phyloP scores from a whole-genome alignment of 2,329 filamentous ascomycete genomes.

The Colletotrichum tabaci region DNA sequence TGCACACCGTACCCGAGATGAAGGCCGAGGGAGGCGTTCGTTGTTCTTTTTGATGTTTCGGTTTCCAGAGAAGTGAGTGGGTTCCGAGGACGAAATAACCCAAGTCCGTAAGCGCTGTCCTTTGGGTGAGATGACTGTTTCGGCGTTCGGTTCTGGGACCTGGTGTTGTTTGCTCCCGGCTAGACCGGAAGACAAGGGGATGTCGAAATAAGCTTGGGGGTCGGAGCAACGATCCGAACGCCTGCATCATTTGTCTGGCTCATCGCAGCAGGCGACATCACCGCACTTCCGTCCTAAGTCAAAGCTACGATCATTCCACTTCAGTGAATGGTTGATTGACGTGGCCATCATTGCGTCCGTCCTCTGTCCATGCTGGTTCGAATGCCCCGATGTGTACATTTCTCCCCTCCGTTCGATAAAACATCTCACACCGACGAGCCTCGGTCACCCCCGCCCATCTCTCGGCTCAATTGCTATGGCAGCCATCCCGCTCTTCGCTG shows the following conservation, averaged over 20 bases:
- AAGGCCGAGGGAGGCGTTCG: not conserved
- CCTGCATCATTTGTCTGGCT: not conserved
- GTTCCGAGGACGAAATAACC: not conserved
- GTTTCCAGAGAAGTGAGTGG: not conserved
- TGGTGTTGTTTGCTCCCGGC: not conserved
- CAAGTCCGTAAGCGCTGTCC: not conserved
- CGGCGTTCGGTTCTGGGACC: too few species aligned
- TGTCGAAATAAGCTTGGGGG: constrained; percentile 12
- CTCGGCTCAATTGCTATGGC: constrained; percentile 2
- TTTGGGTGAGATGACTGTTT: not conserved
- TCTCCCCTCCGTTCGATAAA: too few species aligned
- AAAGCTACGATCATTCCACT: too few species aligned
- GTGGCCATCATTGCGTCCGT: too few species aligned
- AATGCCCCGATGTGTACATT: not conserved
- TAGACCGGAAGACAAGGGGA: constrained; percentile 2
- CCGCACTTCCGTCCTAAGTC: too few species aligned
- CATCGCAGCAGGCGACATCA: not conserved
- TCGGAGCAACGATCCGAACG: constrained; percentile 5
- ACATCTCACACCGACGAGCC: not conserved
- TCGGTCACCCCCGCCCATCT: not conserved
- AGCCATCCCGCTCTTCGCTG: constrained; percentile 1
- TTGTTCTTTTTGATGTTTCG: constrained; percentile 1
- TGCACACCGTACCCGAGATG: not conserved
- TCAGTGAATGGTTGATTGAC: too few species aligned
- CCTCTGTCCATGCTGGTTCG: too few species aligned